A percentile compares a stretch with the other conserved stretches of the same genome.
Conservation (phyloP, 2,329 filamentous ascomycete species). For the Chalaropsis ovoidea region DNA sequence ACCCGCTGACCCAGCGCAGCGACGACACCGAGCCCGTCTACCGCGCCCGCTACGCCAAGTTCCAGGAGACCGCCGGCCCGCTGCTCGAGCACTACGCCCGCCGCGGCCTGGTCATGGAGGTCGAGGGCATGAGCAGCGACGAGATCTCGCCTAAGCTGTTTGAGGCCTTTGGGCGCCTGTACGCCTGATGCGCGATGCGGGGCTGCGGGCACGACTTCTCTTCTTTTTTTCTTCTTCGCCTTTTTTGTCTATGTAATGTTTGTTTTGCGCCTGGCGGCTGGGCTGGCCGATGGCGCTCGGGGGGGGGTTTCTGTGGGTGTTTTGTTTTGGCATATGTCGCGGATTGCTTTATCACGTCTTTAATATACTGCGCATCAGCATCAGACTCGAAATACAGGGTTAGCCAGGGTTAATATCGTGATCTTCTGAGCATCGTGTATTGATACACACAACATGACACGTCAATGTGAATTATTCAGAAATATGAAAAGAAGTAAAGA, state of each 20-base stretch:
- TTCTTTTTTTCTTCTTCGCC: conserved; percentile 2
- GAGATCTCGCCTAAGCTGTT: conserved; percentile 91
- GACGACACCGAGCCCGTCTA: conserved; percentile 87
- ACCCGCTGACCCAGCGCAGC: conserved; percentile 66
- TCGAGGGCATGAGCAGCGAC: conserved; percentile 80
- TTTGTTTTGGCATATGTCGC: background rate
- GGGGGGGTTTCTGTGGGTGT: background rate
- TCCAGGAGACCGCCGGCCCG: conserved; percentile 75
- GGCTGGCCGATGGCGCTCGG: background rate
- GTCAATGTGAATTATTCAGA: background rate
- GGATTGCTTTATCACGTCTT: background rate
- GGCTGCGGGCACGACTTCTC: background rate
- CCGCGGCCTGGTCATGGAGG: conserved; percentile 74
- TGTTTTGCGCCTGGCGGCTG: background rate
- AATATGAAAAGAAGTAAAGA: background rate
- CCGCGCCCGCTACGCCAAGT: conserved; percentile 66
- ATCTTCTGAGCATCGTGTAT: too few relatives aligned
- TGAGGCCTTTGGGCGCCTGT: conserved; percentile 58
- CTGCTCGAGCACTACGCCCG: conserved; percentile 81
- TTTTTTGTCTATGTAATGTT: background rate
- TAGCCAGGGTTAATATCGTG: too few relatives aligned
- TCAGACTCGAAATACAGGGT: too few relatives aligned
- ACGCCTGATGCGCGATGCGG: too few relatives aligned
- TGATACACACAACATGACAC: background rate
- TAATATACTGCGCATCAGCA: too few relatives aligned